Base-by-base conservation (phyloP, 2,329 filamentous ascomycete genomes). In the Cladosporium colombiae region DNA sequence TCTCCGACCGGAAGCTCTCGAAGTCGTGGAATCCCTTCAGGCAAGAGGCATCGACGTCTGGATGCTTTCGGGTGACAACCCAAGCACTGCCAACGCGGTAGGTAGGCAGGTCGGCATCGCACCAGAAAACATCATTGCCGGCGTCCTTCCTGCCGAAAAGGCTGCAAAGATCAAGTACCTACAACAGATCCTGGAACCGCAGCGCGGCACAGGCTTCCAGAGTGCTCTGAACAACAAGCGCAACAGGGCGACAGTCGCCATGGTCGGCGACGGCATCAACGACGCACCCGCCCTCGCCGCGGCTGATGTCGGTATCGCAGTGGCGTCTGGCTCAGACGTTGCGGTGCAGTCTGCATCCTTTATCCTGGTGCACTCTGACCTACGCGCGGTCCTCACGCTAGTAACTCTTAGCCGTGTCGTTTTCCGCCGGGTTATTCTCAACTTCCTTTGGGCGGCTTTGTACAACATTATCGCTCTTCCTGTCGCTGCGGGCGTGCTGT, bases 51-150 rank as follows among this genome's bases (percentile, higher is more conserved):
- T 91, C 56, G 86, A 88, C 35, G 90, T 96, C 4, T 97, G 90
- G 88, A 96, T 97, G 92, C 88, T 97, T 44, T 96, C 92, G 0
- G 93, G 93, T 33, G 93, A 97, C 80, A 97, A 97, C 74, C 81
- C 83, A n/a, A 88, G 82, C n/a, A 97, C 93, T 0, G 93, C 93
- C 2, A 82, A 85, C 23, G 92, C 92, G 0, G 91, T 97, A 2
- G 93, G 91, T 0, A 80, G 83, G 1, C 86, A 87, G 72, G 83
- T 97, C 21, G 91, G 91, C 25, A 97, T 97, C 69, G 84, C 87
- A 0, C 73, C 82, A 0, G 80, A 82, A 64, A 91, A 96, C 74
- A 89, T 97, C 69, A 91, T 96, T 68, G 92, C 93, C 13, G 92
- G 92, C 69, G 92, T 97, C 5, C 86, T 97, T 13, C 93, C 94